Percentiles rank a stretch among this genome's conserved stretches.
These are phyloP conservation scores for Esteya vermicola DNA, from an alignment of 2,329 filamentous ascomycete species.

Conservation along the genomic window DNA sequence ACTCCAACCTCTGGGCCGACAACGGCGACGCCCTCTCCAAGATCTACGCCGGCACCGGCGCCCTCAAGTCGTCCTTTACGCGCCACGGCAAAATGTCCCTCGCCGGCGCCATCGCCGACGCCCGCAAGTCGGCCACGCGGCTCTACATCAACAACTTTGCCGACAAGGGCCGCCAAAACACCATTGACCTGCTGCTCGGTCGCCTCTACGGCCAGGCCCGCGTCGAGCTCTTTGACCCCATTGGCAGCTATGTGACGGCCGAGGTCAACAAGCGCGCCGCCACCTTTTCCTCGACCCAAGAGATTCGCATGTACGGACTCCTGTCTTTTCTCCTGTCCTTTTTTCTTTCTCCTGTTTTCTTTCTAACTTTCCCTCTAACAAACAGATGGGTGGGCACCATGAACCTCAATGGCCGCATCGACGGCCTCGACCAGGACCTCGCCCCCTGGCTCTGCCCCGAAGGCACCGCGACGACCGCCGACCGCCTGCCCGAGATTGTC, in stretches of 20 bases:
- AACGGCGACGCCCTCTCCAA: slow-evolving; percentile 89
- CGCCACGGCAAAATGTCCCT: slow-evolving; percentile 91
- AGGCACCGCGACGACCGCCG: slow-evolving; percentile 28
- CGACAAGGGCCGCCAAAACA: slow-evolving; percentile 84
- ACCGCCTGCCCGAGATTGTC: slow-evolving; percentile 67
- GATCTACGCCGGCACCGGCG: slow-evolving; percentile 93
- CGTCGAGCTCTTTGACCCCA: slow-evolving; percentile 81
- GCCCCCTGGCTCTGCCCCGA: slow-evolving; percentile 69
- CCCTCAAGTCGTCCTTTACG: slow-evolving; percentile 90
- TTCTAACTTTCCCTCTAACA: no score
- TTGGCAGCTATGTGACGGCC: slow-evolving; percentile 74
- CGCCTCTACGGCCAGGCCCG: slow-evolving; percentile 69
- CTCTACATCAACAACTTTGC: slow-evolving; percentile 97
- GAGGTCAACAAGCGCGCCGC: slow-evolving; percentile 55
- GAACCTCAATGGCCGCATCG: slow-evolving; percentile 81
- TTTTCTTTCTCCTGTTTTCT: background rate
- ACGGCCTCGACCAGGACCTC: slow-evolving; percentile 65
- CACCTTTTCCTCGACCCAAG: slow-evolving; percentile 63
- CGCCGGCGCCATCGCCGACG: slow-evolving; percentile 85
- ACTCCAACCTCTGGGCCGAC: slow-evolving; percentile 91
- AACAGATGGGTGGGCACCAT: slow-evolving; percentile 62
- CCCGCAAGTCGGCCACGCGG: slow-evolving; percentile 82
- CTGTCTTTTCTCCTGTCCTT: background rate
- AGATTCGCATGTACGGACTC: slow-evolving; percentile 55
- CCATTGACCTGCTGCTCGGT: slow-evolving; percentile 85